Conservation (phyloP, 2,329 filamentous ascomycete species). For the Myriosclerotinia duriaeana region DNA sequence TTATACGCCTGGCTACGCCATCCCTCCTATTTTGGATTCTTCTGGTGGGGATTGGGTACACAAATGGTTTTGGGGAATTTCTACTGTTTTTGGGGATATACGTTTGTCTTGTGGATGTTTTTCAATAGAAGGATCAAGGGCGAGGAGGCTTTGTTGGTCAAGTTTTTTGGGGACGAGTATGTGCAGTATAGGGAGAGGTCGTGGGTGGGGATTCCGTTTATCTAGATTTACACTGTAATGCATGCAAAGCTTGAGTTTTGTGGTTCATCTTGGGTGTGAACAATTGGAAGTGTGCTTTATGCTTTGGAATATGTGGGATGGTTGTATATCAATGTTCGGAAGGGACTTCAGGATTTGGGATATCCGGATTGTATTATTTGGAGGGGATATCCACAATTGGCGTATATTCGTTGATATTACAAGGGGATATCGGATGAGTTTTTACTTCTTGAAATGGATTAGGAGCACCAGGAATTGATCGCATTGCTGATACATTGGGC, state of each 20-base stretch:
- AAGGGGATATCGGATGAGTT: not conserved
- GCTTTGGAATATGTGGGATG: not conserved
- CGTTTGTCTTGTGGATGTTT: constrained; percentile 78
- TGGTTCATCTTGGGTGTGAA: not conserved
- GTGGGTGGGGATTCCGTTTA: constrained; percentile 78
- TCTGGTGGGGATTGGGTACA: constrained; percentile 96
- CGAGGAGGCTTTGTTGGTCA: constrained; percentile 75
- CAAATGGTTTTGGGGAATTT: constrained; percentile 86
- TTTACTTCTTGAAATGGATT: not conserved
- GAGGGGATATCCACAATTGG: not conserved
- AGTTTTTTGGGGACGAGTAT: constrained; percentile 86
- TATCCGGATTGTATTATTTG: not conserved
- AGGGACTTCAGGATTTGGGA: not conserved
- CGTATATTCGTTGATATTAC: not conserved
- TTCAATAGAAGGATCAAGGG: constrained; percentile 72
- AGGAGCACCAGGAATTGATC: too few species aligned
- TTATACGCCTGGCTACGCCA: constrained; percentile 77
- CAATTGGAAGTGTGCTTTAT: not conserved
- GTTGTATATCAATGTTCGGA: not conserved
- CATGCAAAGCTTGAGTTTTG: not conserved
- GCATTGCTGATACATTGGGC: not conserved
- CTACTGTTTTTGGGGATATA: constrained; percentile 73
- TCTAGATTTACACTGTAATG: constrained; percentile 42
- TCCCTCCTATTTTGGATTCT: constrained; percentile 96
- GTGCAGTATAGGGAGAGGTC: constrained; percentile 69